A percentile compares a stretch with the other conserved stretches of the same genome.
Evolutionary conservation across 176 grass and related monocot genomes (phyloP).

Genomic region (Eragrostis curvula): DNA sequence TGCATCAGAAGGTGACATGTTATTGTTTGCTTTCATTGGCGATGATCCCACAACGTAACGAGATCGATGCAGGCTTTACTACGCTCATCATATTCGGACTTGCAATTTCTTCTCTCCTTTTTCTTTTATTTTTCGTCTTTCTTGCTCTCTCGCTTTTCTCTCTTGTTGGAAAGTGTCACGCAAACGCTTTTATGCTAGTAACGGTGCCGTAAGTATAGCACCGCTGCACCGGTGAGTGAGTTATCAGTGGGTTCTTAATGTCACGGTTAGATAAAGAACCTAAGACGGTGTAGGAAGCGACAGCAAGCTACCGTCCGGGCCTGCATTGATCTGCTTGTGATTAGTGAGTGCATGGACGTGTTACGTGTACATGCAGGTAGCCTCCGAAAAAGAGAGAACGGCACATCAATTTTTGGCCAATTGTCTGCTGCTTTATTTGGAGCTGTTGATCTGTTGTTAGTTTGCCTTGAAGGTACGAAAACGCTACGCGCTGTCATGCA

Average conservation of each 20-base stretch:
- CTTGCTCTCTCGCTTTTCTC: not conserved
- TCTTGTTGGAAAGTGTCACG: conserved; percentile 9
- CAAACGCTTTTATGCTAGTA: conserved; percentile 24
- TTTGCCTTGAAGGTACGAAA: conserved; percentile 51
- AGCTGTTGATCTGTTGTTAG: conserved; percentile 31
- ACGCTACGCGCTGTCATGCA: not conserved
- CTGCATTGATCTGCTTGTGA: not conserved
- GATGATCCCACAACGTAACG: not conserved
- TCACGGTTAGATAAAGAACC: conserved; percentile 30
- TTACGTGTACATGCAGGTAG: not conserved
- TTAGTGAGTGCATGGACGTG: not conserved
- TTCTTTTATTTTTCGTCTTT: not conserved
- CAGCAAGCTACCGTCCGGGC: not conserved
- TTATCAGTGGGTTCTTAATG: conserved; percentile 31
- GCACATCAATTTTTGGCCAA: too few species aligned
- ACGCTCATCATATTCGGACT: not conserved
- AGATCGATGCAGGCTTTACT: not conserved
- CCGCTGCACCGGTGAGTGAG: not conserved
- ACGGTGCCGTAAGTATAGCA: not conserved
- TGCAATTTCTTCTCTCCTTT: not conserved
- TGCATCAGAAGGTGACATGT: conserved; percentile 36
- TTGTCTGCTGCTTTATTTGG: not conserved
- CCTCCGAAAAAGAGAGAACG: not conserved
- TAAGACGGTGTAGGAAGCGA: not conserved
- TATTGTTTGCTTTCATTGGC: conserved; percentile 34